These are phyloP conservation scores for Acidiella bohemica DNA, from an alignment of 495 filamentous ascomycete genomes.

Conservation along the genomic window DNA sequence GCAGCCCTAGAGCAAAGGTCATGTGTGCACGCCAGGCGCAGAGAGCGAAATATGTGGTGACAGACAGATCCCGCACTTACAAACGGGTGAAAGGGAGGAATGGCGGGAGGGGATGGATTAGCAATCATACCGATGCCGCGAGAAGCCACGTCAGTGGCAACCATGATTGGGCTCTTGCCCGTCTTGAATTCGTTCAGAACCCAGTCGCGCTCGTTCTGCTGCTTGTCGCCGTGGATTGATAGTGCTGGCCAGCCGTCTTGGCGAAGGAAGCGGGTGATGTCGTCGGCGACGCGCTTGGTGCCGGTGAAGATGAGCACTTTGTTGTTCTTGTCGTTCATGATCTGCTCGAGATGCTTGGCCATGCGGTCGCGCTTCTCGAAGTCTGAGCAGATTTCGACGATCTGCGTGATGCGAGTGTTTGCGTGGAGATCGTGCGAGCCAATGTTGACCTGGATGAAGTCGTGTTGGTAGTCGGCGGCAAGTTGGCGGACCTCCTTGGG, in stretches of 20 bases:
- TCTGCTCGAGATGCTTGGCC: constrained; percentile 94
- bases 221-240: constrained; percentile 98
- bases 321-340: constrained; percentile 90
- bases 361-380: constrained; percentile 96
- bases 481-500: constrained; percentile 96
- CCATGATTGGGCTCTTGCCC: constrained; percentile 88
- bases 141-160: constrained; percentile 96
- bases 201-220: constrained; percentile 99
- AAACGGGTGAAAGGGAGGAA: constrained; percentile 35
- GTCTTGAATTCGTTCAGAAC: constrained; percentile 99
- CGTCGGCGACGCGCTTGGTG: constrained; percentile 96
- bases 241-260: constrained; percentile 98
- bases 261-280: constrained; percentile 95
- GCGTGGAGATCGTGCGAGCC: constrained; percentile 93
- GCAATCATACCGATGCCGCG: constrained; percentile 99
- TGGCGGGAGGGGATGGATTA: constrained; percentile 35
- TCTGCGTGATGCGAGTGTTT: constrained; percentile 95
- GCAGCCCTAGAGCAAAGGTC: constrained; percentile 67
- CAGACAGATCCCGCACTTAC: constrained; percentile 33
- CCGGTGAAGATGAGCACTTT: constrained; percentile 94
- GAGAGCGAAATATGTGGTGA: constrained; percentile 31
- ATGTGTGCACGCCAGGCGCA: constrained; percentile 59
- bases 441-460: constrained; percentile 99
- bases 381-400: constrained; percentile 89
- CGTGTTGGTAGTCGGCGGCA: constrained; percentile 84